Conservation (phyloP, 306 rosid species). For the Vigna unguiculata region DNA sequence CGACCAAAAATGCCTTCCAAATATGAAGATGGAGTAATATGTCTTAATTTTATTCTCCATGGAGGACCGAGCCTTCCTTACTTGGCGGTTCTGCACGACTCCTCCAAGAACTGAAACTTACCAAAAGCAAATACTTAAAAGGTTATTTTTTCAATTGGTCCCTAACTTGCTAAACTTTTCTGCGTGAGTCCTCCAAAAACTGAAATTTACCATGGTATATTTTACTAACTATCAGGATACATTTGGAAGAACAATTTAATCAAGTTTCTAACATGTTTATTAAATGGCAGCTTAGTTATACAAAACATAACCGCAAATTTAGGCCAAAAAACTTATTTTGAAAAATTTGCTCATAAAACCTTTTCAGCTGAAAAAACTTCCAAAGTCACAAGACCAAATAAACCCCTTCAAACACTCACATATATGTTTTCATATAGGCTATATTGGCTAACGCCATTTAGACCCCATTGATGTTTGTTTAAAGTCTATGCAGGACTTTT, state of each 20-base stretch:
- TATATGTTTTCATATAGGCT: neutral
- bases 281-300: neutral
- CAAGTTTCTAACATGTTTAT: neutral
- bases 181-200: too few relatives aligned
- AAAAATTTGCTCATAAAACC: neutral
- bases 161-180: neutral
- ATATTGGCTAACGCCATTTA: neutral
- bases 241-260: neutral
- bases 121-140: slow-evolving; percentile 46
- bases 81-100: slow-evolving; percentile 47
- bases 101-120: slow-evolving; percentile 61
- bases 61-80: slow-evolving; percentile 76
- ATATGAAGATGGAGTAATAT: slow-evolving; percentile 45
- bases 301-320: neutral
- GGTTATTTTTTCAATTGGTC: neutral
- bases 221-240: neutral
- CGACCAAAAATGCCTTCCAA: slow-evolving; percentile 67
- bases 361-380: neutral
- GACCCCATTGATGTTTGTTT: neutral
- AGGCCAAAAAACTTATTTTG: neutral
- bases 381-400: neutral
- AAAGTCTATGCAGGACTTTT: neutral
- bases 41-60: slow-evolving; percentile 53
- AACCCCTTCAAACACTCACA: neutral
- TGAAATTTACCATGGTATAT: too few relatives aligned